These are phyloP conservation scores for Hypoxylon perforatum DNA, from an alignment of 495 filamentous ascomycete genomes.

Conservation along the genomic window DNA sequence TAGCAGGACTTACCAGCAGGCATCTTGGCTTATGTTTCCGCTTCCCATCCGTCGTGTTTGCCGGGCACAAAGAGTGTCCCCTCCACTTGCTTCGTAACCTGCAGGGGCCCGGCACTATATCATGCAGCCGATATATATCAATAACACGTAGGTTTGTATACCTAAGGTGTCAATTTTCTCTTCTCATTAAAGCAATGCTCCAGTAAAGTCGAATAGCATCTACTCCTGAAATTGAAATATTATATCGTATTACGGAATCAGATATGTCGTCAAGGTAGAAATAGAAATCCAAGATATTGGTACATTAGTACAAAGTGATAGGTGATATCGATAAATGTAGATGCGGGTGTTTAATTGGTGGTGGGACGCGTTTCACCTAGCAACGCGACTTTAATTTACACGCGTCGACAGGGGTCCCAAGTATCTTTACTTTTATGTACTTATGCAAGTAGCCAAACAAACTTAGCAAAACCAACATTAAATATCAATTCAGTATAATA, in stretches of 20 bases:
- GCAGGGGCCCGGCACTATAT: slow-evolving; percentile 38
- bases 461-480: not conserved
- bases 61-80: slow-evolving; percentile 12
- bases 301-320: no score
- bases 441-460: not conserved
- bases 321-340: slow-evolving; percentile 36
- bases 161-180: no score
- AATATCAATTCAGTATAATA: no score
- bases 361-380: slow-evolving; percentile 29
- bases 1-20: slow-evolving; percentile 21
- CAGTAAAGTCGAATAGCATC: no score
- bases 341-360: slow-evolving; percentile 29
- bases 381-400: slow-evolving; percentile 31
- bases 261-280: no score
- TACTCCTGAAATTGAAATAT: no score
- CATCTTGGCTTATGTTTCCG: slow-evolving; percentile 14
- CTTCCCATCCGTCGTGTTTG: slow-evolving; percentile 26
- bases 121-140: slow-evolving; percentile 31
- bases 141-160: slow-evolving; percentile 1
- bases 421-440: not conserved
- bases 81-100: slow-evolving; percentile 23
- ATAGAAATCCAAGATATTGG: no score
- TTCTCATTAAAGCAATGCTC: no score
- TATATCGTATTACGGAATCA: no score
- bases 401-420: slow-evolving; percentile 33